Evolutionary conservation across 805 yeast species (phyloP), one percentile per base, ranked within the genome.

Genomic region (Cyberlindnera galapagoensis): DNA sequence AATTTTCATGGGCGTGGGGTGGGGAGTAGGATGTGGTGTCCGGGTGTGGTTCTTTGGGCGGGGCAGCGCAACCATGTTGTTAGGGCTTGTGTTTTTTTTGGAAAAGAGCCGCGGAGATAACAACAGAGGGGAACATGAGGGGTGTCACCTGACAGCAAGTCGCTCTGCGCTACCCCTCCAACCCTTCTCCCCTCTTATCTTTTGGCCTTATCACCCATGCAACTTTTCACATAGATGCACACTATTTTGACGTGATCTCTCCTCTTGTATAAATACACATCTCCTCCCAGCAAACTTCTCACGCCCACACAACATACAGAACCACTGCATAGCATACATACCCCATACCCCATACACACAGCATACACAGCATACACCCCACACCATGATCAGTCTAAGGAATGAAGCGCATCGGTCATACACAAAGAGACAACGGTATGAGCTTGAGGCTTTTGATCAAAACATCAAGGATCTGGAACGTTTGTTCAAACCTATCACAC

Each of bases 371-470:
- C 9, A 13, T 13, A 11, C 15, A n/a, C 25, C 6, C 25, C 15
- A n/a, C 14, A 23, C 16, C 24, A 13, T 21, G 14, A 14, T 8
- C 9, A 5, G 25, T 23, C 8, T 23, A 13, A 7, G 15, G 14
- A 16, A 23, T 10, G 14, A 23, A 23, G 15, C 8, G 25, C n/a
- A 13, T 12, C 8, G 25, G 22, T 16, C 28, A 5, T 15, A 19
- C 18, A 27, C 26, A 10, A 28, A 28, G 33, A 27, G 35, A 12
- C 39, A 31, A 18, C 35, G 32, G 13, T 16, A 25, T 9, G 39
- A 35, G 35, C 19, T 19, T 7, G 33, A 35, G 39, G 31, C 31
- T 33, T 35, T 35, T 15, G 31, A 30, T 26, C 26, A 26, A 22
- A 23, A 28, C 21, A 27, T 35, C 35, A 26, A 20, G 18, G 38